Conservation (phyloP, 805 yeast genomes). For the Wickerhamiella kurtzmanii region DNA sequence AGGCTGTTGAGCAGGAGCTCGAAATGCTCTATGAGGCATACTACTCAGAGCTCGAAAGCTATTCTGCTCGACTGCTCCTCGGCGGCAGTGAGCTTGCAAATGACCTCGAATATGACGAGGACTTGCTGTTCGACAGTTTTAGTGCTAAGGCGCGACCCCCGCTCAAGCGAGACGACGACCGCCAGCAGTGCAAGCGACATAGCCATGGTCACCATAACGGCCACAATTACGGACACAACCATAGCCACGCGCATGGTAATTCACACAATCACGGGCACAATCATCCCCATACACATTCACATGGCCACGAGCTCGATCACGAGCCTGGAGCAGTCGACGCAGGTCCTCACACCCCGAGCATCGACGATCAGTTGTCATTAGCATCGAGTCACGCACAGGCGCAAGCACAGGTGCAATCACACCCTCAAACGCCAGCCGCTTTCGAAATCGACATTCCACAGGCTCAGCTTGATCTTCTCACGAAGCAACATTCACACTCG, state of each 20-base stretch:
- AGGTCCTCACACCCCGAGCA: too few relatives aligned
- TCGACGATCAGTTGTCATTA: too few relatives aligned
- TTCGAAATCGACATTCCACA: background rate
- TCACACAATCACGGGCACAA: conserved; percentile 5
- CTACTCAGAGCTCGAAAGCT: conserved; percentile 36
- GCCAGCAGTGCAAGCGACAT: background rate
- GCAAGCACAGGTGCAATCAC: background rate
- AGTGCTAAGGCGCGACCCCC: background rate
- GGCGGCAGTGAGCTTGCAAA: conserved; percentile 4
- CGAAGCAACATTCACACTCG: too few relatives aligned
- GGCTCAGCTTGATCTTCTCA: background rate
- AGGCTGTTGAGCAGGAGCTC: conserved; percentile 61
- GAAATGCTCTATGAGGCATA: conserved; percentile 59
- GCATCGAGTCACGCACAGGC: too few relatives aligned
- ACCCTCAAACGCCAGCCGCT: too few relatives aligned
- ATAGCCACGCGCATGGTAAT: too few relatives aligned
- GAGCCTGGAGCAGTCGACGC: background rate
- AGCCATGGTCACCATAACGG: conserved; percentile 10
- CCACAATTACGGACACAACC: conserved; percentile 6
- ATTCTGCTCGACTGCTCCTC: conserved; percentile 1
- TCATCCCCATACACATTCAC: conserved; percentile 5
- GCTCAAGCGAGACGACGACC: background rate
- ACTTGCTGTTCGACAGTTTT: background rate
- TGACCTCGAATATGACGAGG: background rate
- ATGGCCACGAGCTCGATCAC: conserved; percentile 1